Evolutionary conservation across 768 basidiomycete genomes (phyloP).

Genomic region (Psilocybe cubensis): DNA sequence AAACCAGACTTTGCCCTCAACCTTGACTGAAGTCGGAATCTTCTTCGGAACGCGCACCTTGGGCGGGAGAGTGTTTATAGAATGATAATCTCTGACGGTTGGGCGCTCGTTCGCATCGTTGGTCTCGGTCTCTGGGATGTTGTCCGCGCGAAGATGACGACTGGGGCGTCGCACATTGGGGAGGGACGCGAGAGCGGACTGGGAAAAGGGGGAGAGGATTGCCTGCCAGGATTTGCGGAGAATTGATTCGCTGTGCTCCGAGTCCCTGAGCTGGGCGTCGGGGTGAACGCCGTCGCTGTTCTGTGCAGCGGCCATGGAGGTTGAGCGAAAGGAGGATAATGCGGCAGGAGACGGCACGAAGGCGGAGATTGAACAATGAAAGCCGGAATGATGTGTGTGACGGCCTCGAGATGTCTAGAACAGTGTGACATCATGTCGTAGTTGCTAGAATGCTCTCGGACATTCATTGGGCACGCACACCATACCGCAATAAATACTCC

Average conservation of each 20-base stretch:
- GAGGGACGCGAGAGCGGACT: conserved; percentile 56
- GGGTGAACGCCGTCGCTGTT: conserved; percentile 3
- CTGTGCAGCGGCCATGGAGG: conserved; percentile 4
- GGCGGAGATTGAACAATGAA: conserved; percentile 4
- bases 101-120: conserved; percentile 58
- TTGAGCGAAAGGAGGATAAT: background rate
- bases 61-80: conserved; percentile 67
- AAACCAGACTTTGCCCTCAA: conserved; percentile 97
- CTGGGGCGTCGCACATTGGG: conserved; percentile 46
- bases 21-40: conserved; percentile 78
- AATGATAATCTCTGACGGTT: conserved; percentile 72
- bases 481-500: conserved; percentile 16
- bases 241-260: conserved; percentile 34
- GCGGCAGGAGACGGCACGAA: background rate
- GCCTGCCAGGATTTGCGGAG: conserved; percentile 66
- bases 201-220: conserved; percentile 64
- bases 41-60: conserved; percentile 82
- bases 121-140: conserved; percentile 64
- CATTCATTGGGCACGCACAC: conserved; percentile 2
- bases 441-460: conserved; percentile 30
- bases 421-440: conserved; percentile 32
- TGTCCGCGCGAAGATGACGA: conserved; percentile 71
- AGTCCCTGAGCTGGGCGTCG: conserved; percentile 2
- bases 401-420: conserved; percentile 15
- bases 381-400: background rate